Conservation (phyloP, 352 stramenopile species). For the Globisporangium barbulae region DNA sequence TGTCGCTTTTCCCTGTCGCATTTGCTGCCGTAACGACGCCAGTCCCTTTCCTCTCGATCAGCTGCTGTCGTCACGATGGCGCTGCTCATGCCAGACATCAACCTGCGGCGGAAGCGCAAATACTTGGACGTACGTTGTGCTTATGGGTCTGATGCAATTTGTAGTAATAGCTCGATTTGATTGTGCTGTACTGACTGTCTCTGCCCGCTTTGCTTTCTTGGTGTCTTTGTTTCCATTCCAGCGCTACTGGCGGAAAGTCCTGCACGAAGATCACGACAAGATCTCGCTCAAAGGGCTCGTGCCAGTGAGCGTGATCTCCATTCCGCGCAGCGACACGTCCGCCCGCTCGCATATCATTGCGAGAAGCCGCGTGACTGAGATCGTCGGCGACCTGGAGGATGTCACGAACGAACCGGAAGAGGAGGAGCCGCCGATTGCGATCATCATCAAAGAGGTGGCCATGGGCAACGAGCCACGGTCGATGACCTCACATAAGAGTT, state of each 20-base stretch:
- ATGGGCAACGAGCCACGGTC: conserved; percentile 8
- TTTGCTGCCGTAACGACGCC: not conserved
- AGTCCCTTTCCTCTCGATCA: not conserved
- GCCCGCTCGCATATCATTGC: conserved; percentile 21
- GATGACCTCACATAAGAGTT: not conserved
- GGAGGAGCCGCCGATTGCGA: conserved; percentile 15
- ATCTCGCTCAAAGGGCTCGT: conserved; percentile 23
- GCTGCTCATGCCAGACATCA: conserved; percentile 67
- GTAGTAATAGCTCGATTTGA: not conserved
- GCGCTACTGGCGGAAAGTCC: conserved; percentile 39
- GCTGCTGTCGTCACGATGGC: conserved; percentile 28
- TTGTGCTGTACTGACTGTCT: conserved; percentile 10
- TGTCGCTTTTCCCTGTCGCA: not conserved
- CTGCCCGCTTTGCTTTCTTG: not conserved
- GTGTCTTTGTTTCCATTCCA: conserved; percentile 2
- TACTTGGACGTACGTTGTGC: conserved; percentile 41
- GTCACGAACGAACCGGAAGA: conserved; percentile 13
- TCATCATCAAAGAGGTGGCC: conserved; percentile 9
- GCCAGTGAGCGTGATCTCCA: conserved; percentile 17
- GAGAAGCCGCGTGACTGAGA: conserved; percentile 13
- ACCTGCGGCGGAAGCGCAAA: conserved; percentile 55
- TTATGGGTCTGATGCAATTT: not conserved
- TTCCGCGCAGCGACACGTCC: conserved; percentile 17
- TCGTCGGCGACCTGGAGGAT: conserved; percentile 11
- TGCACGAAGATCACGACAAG: conserved; percentile 30